Base-by-base conservation (phyloP, 2,329 filamentous ascomycete species). In the Tolypocladium tropicale region DNA sequence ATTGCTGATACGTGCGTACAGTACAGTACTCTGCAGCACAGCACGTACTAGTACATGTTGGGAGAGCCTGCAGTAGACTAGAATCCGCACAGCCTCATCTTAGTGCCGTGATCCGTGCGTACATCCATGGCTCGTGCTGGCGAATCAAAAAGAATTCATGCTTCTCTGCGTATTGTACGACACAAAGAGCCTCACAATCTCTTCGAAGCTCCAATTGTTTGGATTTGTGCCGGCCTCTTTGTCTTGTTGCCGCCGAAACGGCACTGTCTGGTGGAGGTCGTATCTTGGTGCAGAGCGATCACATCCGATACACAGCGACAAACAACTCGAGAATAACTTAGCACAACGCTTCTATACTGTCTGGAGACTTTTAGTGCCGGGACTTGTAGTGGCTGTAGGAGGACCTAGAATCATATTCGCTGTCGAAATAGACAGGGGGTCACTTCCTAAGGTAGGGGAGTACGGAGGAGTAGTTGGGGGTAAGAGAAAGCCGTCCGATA, bases 361-460 rank as follows among this genome's bases (percentile, higher is more conserved):
- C 46, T n/a, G 46, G 46, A 16, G 25, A 11, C n/a, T 30, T 9
- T 2, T 30, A 16, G 25, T 16, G 4, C 43, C n/a, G 16, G 43
- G 9, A 16, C 43, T 49, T 16, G 16, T 6, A 30, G 12, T 25
- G 7, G 25, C 3, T 2, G 43, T 14, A 30, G 23, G 30, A 16
- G 43, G 30, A 9, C 10, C 25, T n/a, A n/a, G n/a, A n/a, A 3
- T 48, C 3, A 30, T 30, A 16, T 48, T 48, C 43, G 16, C 3
- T 16, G 4, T 48, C 14, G 6, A 48, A 7, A 3, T 1, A 21
- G 43, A 30, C 12, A 16, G 41, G 41, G 5, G 28, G 9, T 3
- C 23, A 3, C 3, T 2, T 0, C 5, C 23, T 16, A 3, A 25
- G 2, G n/a, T n/a, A n/a, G n/a, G n/a, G n/a, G 23, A 1, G 5